These are phyloP conservation scores for Pseudopediastrum boryanum DNA, from an alignment of 139 green algal genomes.

Conservation along the genomic window DNA sequence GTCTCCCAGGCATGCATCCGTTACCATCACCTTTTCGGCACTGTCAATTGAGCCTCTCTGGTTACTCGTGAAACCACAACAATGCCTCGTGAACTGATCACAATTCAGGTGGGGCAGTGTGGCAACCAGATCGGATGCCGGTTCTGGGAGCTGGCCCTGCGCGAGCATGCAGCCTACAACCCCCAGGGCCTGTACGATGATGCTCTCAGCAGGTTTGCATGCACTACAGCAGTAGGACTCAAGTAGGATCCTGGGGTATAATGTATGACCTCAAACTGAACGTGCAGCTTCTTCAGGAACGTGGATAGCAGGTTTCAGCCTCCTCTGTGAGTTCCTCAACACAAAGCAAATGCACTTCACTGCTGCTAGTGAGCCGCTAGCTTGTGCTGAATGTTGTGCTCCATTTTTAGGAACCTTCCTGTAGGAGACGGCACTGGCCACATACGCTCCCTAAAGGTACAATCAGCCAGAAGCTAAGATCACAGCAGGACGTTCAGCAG, in stretches of 20 bases:
- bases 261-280: too few relatives aligned
- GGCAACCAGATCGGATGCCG: constrained; percentile 97
- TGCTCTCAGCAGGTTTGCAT: constrained; percentile 80
- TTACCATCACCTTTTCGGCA: too few relatives aligned
- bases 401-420: constrained; percentile 55
- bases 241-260: too few relatives aligned
- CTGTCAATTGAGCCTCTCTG: too few relatives aligned
- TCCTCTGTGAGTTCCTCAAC: constrained; percentile 28
- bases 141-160: constrained; percentile 92
- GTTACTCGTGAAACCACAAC: neutral
- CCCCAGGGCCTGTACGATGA: constrained; percentile 70
- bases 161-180: constrained; percentile 82
- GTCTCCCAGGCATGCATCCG: too few relatives aligned
- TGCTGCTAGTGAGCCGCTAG: neutral
- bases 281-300: constrained; percentile 81
- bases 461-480: too few relatives aligned
- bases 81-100: constrained; percentile 97
- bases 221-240: too few relatives aligned
- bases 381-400: neutral
- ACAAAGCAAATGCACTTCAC: neutral
- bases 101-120: constrained; percentile 96
- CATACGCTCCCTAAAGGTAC: constrained; percentile 73
- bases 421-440: constrained; percentile 52
- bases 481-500: too few relatives aligned
- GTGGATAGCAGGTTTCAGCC: constrained; percentile 71